Percentiles rank a stretch among this genome's conserved stretches.
These are phyloP conservation scores for Colletotrichum brevisporum DNA, from an alignment of 2,329 filamentous ascomycete genomes.

Conservation along the genomic window DNA sequence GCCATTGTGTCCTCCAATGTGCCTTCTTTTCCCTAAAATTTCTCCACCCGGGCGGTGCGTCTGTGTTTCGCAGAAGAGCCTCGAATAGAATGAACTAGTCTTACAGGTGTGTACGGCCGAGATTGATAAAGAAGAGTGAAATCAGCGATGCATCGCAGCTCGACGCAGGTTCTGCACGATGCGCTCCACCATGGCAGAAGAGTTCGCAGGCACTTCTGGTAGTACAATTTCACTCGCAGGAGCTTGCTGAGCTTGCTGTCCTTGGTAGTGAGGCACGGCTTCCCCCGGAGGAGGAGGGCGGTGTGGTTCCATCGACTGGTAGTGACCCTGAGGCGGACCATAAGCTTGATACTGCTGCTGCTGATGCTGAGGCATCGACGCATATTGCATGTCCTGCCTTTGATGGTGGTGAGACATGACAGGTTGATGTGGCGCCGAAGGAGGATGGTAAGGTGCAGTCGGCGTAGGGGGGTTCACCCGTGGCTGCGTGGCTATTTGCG, in stretches of 20 bases:
- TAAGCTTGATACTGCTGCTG: constrained; percentile 28
- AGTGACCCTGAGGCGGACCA: constrained; percentile 12
- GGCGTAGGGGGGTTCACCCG: constrained; percentile 37
- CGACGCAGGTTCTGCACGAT: constrained; percentile 67
- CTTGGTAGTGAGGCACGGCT: not conserved
- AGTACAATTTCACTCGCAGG: constrained; percentile 48
- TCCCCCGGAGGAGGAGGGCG: not conserved
- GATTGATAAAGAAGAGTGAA: not conserved
- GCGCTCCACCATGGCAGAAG: constrained; percentile 65
- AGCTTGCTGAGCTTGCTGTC: not conserved
- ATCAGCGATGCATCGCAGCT: constrained; percentile 44
- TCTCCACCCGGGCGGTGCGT: constrained; percentile 1
- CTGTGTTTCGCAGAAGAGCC: constrained; percentile 22
- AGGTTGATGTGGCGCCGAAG: not conserved
- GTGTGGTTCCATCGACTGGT: constrained; percentile 38
- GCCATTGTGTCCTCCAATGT: constrained; percentile 11
- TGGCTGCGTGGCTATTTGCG: constrained; percentile 37
- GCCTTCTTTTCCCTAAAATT: constrained; percentile 2
- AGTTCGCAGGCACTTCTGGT: constrained; percentile 59
- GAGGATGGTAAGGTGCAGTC: constrained; percentile 23
- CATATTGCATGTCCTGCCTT: constrained; percentile 18
- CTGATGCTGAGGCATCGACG: constrained; percentile 2
- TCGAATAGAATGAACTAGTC: constrained; percentile 10
- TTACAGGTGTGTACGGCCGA: not conserved
- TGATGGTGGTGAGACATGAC: not conserved